Evolutionary conservation across 2,329 filamentous ascomycete genomes (phyloP).

Genomic region (Botryosphaeria dothidea): DNA sequence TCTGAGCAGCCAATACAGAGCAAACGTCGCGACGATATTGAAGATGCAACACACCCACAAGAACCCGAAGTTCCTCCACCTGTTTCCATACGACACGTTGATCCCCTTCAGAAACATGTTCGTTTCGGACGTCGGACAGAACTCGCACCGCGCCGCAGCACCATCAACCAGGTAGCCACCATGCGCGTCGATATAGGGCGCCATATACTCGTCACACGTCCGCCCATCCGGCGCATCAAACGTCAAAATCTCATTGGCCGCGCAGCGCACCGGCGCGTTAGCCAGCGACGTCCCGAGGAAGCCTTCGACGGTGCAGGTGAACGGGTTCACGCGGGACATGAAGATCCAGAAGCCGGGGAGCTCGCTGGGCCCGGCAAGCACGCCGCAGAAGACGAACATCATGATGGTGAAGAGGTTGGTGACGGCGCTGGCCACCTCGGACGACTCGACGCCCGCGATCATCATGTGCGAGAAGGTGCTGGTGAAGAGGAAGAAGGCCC

Average conservation of each 20-base stretch:
- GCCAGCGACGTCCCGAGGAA: too few species aligned
- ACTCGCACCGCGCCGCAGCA: constrained; percentile 26
- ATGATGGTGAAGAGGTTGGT: constrained; percentile 62
- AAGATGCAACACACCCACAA: constrained; percentile 66
- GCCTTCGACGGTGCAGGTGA: constrained; percentile 54
- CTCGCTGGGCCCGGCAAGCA: too few species aligned
- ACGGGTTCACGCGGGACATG: constrained; percentile 69
- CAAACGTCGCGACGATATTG: constrained; percentile 60
- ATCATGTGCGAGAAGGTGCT: constrained; percentile 73
- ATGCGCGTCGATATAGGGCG: constrained; percentile 27
- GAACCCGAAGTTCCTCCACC: constrained; percentile 72
- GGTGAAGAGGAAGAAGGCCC: constrained; percentile 70
- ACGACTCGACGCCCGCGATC: constrained; percentile 67
- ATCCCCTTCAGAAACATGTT: constrained; percentile 42
- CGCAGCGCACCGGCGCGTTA: background rate
- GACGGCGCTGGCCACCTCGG: constrained; percentile 67
- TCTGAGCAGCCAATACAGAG: constrained; percentile 56
- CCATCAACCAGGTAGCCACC: constrained; percentile 40
- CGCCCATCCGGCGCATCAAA: constrained; percentile 30
- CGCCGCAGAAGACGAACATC: constrained; percentile 62
- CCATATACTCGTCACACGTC: constrained; percentile 62
- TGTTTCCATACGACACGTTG: constrained; percentile 46
- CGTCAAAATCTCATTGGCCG: background rate
- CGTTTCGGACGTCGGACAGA: background rate
- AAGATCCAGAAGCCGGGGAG: constrained; percentile 75